Evolutionary conservation across 2,329 filamentous ascomycete genomes (phyloP), one percentile per base, ranked within the genome.

Genomic region (Didymella sp.): DNA sequence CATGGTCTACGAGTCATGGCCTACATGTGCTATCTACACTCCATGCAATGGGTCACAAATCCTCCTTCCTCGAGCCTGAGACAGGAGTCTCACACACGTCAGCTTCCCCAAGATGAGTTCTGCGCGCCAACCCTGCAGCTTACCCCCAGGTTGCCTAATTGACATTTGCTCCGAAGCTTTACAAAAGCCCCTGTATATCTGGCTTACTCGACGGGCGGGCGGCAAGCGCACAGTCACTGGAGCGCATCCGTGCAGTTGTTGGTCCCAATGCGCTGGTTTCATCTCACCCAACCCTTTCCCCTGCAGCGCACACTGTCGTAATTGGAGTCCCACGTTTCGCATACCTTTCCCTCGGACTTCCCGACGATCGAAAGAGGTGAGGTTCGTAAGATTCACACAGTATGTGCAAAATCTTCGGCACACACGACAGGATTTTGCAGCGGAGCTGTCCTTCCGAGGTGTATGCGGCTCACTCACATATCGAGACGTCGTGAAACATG

Each of bases 321-420:
- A 44, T 30, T 8, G 40, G 38, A 28, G 6, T 15, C 21, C 24
- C 41, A 45, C 19, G 7, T 27, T 22, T 50, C 46, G 40, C 33
- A 40, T 40, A 45, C 52, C 46, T 41, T 40, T 35, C 46, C 46
- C 46, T 56, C 46, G 52, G 41, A 41, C 24, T 22, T 12, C 24
- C 52, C 45, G 45, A 49, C 28, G 24, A 44, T 37, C 40, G n/a
- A 40, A 21, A 24, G 15, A 21, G 6, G 4, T 6, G 22, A 19
- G 22, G 31, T 27, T 45, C 33, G 35, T 5, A 49, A 40, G 52
- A 45, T 49, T 27, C 27, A 12, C 24, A 24, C 30, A 17, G 38
- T 37, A 43, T 43, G 21, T 40, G 21, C 19, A n/a, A 21, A 28
- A 37, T 8, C 24, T 12, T 43, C 38, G 44, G 38, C 43, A 22